phyloP scores from a whole-genome alignment of 371 early-diverging fungal species.

The Lichtheimia corymbifera region DNA sequence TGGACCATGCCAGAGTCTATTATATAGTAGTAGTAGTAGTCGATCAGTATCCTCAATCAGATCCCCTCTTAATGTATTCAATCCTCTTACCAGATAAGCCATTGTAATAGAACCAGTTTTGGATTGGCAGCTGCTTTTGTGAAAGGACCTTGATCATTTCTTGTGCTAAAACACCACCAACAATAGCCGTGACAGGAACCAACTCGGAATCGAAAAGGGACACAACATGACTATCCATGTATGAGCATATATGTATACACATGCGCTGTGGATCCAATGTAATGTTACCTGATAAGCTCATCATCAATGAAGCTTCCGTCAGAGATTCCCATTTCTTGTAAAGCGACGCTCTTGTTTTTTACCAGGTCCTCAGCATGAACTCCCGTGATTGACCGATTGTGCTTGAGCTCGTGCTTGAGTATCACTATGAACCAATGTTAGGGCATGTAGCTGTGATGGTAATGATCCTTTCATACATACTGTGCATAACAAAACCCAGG shows the following conservation, averaged over 20 bases:
- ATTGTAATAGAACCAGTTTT: conserved; percentile 81
- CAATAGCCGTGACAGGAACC: conserved; percentile 77
- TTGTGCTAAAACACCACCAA: conserved; percentile 89
- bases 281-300: conserved; percentile 49
- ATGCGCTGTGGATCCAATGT: too few relatives aligned
- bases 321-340: conserved; percentile 36
- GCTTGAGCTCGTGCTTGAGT: conserved; percentile 32
- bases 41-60: too few relatives aligned
- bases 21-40: not conserved
- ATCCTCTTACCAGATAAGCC: conserved; percentile 58
- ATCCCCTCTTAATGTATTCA: not conserved
- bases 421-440: conserved; percentile 21
- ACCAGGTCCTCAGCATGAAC: conserved; percentile 20
- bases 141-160: conserved; percentile 85
- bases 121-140: conserved; percentile 76
- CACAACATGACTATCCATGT: conserved; percentile 35
- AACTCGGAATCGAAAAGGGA: conserved; percentile 60
- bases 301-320: conserved; percentile 43
- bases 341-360: conserved; percentile 17
- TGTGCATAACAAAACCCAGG: conserved; percentile 51
- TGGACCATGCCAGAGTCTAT: conserved; percentile 17
- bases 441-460: too few relatives aligned
- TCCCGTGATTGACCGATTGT: conserved; percentile 25
- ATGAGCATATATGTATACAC: too few relatives aligned
- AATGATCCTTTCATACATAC: conserved; percentile 27